phyloP scores from a whole-genome alignment of 192 early-diverging fungal species.

The Coemansia erecta region DNA sequence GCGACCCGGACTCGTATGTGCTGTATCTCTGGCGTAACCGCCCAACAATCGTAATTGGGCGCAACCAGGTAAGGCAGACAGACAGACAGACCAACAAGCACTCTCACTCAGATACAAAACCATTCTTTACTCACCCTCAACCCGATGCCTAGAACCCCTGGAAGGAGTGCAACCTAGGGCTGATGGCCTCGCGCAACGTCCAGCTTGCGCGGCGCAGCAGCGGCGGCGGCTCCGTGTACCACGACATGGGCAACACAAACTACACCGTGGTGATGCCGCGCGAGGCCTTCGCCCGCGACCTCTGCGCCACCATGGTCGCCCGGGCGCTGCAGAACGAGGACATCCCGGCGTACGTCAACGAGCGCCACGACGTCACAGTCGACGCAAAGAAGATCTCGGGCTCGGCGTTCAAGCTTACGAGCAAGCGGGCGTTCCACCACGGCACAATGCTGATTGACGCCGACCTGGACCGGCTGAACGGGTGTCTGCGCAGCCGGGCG shows the following conservation, averaged over 20 bases:
- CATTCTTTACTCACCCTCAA: background rate
- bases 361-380: conserved; percentile 87
- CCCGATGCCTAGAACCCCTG: conserved; percentile 87
- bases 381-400: conserved; percentile 87
- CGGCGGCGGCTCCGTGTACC: conserved; percentile 94
- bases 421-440: conserved; percentile 85
- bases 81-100: background rate
- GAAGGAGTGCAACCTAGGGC: conserved; percentile 85
- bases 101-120: too few species aligned
- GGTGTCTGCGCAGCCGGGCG: conserved; percentile 51
- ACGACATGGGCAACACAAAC: conserved; percentile 94
- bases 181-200: conserved; percentile 64
- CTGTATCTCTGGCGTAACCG: conserved; percentile 89
- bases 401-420: conserved; percentile 90
- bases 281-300: conserved; percentile 70
- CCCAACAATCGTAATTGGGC: conserved; percentile 86
- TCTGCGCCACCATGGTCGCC: conserved; percentile 74
- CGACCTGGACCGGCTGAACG: conserved; percentile 61
- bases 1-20: conserved; percentile 62
- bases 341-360: conserved; percentile 79
- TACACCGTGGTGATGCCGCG: conserved; percentile 95
- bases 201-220: conserved; percentile 85
- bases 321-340: conserved; percentile 69
- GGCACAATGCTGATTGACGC: conserved; percentile 98
- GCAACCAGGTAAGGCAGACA: conserved; percentile 72